A percentile compares a stretch with the other conserved stretches of the same genome.
phyloP scores from a whole-genome alignment of 371 early-diverging fungal species.

The Lichtheimia corymbifera region DNA sequence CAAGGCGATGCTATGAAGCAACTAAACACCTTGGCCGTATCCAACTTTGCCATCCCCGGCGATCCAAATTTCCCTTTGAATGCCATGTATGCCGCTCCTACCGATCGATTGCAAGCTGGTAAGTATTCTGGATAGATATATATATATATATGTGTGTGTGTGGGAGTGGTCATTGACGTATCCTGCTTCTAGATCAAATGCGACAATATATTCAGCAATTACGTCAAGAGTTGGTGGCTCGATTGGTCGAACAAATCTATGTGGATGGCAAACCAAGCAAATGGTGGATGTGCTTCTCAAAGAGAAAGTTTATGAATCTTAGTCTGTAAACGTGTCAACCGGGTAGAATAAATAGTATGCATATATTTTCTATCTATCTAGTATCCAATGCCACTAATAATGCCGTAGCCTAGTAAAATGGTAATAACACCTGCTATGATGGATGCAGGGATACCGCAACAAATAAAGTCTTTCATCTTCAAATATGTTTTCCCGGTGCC shows the following conservation, averaged over 20 bases:
- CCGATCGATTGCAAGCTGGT: constrained; percentile 78
- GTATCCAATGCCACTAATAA: constrained; percentile 20
- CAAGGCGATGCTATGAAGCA: constrained; percentile 75
- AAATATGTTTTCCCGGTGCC: constrained; percentile 86
- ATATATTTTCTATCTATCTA: too few species aligned
- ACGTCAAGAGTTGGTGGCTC: constrained; percentile 83
- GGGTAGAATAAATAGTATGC: neutral
- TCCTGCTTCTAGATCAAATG: constrained; percentile 63
- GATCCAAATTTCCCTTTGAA: constrained; percentile 92
- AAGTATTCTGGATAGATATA: constrained; percentile 10
- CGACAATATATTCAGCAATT: constrained; percentile 87
- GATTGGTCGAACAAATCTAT: constrained; percentile 81
- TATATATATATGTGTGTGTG: too few species aligned
- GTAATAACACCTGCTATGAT: constrained; percentile 54
- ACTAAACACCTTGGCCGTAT: constrained; percentile 82
- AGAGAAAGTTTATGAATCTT: constrained; percentile 96
- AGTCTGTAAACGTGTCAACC: constrained; percentile 14
- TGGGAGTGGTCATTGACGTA: neutral
- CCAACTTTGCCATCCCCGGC: constrained; percentile 91
- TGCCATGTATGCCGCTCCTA: constrained; percentile 80
- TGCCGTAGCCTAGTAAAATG: constrained; percentile 21
- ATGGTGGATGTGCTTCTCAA: constrained; percentile 98
- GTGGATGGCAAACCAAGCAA: constrained; percentile 85
- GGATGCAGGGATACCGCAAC: constrained; percentile 77
- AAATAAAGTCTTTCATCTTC: constrained; percentile 79